A percentile compares a stretch with the other conserved stretches of the same genome.
phyloP scores from a whole-genome alignment of 768 basidiomycete genomes.

The Imleria badia region DNA sequence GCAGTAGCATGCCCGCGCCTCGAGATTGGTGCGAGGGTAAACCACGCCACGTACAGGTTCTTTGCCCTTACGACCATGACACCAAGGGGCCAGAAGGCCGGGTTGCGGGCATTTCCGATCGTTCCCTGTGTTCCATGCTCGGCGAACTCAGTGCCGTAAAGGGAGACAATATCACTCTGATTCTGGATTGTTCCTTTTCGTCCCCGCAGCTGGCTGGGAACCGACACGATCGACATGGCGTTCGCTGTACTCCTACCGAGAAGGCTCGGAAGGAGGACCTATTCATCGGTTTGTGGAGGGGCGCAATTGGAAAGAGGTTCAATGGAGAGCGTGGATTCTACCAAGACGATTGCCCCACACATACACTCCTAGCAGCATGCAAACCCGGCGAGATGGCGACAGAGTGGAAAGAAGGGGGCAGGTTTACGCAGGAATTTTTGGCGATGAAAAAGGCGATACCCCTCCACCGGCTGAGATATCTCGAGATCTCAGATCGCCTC shows the following conservation, averaged over 20 bases:
- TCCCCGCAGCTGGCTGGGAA: slow-evolving; percentile 38
- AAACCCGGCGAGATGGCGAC: slow-evolving; percentile 51
- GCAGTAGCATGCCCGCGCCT: slow-evolving; percentile 57
- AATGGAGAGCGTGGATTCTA: slow-evolving; percentile 45
- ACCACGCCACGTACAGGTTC: slow-evolving; percentile 48
- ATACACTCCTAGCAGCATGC: slow-evolving; percentile 60
- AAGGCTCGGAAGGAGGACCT: slow-evolving; percentile 56
- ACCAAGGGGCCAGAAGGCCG: slow-evolving; percentile 45
- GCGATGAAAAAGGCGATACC: slow-evolving; percentile 43
- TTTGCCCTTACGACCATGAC: slow-evolving; percentile 69
- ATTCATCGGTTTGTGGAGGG: slow-evolving; percentile 53
- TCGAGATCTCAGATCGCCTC: slow-evolving; percentile 47
- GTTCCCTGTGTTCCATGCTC: slow-evolving; percentile 63
- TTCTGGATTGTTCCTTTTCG: slow-evolving; percentile 66
- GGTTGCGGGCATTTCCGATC: slow-evolving; percentile 65
- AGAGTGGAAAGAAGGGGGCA: slow-evolving; percentile 64
- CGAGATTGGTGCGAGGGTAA: slow-evolving; percentile 55
- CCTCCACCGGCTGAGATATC: slow-evolving; percentile 54
- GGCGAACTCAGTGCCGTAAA: slow-evolving; percentile 53
- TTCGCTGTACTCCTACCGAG: slow-evolving; percentile 61
- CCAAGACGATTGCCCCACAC: slow-evolving; percentile 39
- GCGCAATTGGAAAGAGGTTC: slow-evolving; percentile 39
- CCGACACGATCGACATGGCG: slow-evolving; percentile 44
- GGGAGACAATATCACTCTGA: slow-evolving; percentile 68
- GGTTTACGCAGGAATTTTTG: slow-evolving; percentile 58